A percentile compares a stretch with the other conserved stretches of the same genome.
These are phyloP conservation scores for Pulveroboletus sp. DNA, from an alignment of 768 basidiomycete genomes.

Conservation along the genomic window DNA sequence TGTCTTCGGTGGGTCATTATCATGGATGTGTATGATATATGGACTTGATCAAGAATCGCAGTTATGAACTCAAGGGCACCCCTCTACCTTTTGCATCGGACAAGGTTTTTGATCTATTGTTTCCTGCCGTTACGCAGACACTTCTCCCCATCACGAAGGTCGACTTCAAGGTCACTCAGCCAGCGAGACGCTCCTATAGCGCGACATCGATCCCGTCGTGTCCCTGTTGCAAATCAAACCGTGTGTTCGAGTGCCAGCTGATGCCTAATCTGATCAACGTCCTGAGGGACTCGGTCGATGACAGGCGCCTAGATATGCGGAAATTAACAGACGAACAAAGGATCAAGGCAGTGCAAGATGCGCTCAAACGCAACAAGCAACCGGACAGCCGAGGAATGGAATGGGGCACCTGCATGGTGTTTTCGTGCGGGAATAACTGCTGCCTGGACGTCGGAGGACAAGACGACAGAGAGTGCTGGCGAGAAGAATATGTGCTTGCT, in stretches of 20 bases:
- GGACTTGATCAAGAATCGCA: conserved; percentile 26
- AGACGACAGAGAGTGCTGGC: conserved; percentile 48
- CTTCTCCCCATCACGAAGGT: conserved; percentile 56
- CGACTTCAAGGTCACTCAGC: conserved; percentile 48
- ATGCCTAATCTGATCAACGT: conserved; percentile 92
- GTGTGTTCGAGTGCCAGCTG: conserved; percentile 89
- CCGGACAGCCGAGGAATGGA: conserved; percentile 70
- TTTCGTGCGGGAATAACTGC: conserved; percentile 83
- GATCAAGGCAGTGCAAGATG: conserved; percentile 52
- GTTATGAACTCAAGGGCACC: conserved; percentile 82
- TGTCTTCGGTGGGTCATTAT: conserved; percentile 64
- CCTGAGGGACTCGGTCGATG: conserved; percentile 37
- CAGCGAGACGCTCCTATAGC: conserved; percentile 49
- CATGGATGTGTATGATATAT: neutral
- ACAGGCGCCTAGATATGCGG: conserved; percentile 22
- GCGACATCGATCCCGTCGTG: conserved; percentile 58
- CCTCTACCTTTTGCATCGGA: conserved; percentile 88
- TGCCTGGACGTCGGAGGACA: conserved; percentile 41
- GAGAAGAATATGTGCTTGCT: conserved; percentile 68
- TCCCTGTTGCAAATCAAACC: conserved; percentile 55
- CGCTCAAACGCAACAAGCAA: conserved; percentile 44
- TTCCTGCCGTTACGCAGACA: conserved; percentile 47
- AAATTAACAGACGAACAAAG: conserved; percentile 64
- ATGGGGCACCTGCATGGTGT: conserved; percentile 90
- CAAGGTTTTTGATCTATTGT: conserved; percentile 64